Percentiles rank a stretch among this genome's conserved stretches.
phyloP scores from a whole-genome alignment of 306 rosid genomes.

The Sesbania bispinosa region DNA sequence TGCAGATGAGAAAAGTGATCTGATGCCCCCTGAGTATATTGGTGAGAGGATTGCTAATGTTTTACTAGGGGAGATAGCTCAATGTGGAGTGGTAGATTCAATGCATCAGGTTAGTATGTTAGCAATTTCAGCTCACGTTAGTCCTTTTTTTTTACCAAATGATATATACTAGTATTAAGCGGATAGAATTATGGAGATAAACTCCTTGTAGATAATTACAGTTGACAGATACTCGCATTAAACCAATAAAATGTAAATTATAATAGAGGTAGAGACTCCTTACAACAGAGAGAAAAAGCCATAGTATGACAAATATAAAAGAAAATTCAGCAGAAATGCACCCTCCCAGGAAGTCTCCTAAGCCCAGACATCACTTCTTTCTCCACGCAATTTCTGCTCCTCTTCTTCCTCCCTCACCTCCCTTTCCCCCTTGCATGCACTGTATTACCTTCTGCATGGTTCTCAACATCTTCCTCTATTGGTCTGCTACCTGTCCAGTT shows the following conservation, averaged over 20 bases:
- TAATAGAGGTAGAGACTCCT: not conserved
- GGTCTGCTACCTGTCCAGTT: not conserved
- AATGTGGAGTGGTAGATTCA: constrained; percentile 87
- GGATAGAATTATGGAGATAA: not conserved
- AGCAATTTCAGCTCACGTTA: not conserved
- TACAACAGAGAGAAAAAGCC: not conserved
- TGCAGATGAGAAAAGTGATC: constrained; percentile 54
- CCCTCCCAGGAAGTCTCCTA: too few relatives aligned
- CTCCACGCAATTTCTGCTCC: not conserved
- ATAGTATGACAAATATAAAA: too few relatives aligned
- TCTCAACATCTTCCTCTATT: not conserved
- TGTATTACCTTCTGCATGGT: not conserved
- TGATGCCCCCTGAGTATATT: constrained; percentile 58
- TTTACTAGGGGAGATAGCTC: constrained; percentile 74
- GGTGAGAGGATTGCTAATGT: constrained; percentile 60
- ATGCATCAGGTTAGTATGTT: constrained; percentile 70
- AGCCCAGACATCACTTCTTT: too few relatives aligned
- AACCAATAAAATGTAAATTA: not conserved
- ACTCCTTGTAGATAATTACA: not conserved
- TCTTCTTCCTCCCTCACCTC: not conserved
- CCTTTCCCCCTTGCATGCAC: not conserved
- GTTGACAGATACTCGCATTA: not conserved
- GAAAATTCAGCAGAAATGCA: too few relatives aligned
- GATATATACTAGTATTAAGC: not conserved
- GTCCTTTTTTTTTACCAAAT: not conserved